phyloP scores from a whole-genome alignment of 2,329 filamentous ascomycete genomes.

The Ascochyta clinopodiicola region DNA sequence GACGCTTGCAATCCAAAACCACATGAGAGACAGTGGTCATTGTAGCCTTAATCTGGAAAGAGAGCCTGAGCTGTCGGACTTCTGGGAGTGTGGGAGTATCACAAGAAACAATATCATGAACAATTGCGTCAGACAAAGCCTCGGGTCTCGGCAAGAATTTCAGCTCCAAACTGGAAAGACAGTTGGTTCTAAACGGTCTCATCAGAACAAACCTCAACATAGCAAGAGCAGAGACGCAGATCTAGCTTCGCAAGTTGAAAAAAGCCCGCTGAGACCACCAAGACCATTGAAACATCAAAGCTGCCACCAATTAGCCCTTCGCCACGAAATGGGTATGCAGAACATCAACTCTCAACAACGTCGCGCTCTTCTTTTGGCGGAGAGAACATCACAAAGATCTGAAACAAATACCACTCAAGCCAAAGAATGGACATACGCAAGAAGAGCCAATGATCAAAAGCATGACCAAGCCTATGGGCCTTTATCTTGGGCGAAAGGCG shows the following conservation, averaged over 20 bases:
- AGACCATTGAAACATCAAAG: no score
- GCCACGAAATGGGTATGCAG: conserved; percentile 25
- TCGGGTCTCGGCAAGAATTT: no score
- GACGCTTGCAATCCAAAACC: conserved; percentile 34
- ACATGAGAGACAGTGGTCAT: conserved; percentile 46
- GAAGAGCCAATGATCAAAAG: conserved; percentile 27
- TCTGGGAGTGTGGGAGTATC: conserved; percentile 25
- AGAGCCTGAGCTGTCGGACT: conserved; percentile 43
- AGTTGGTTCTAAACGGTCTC: no score
- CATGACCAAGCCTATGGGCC: conserved; percentile 15
- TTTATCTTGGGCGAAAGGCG: conserved; percentile 12
- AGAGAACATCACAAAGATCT: conserved; percentile 29
- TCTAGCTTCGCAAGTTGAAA: no score
- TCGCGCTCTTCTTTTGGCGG: conserved; percentile 24
- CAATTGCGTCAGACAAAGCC: no score
- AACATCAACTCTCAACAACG: conserved; percentile 24
- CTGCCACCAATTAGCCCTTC: background rate
- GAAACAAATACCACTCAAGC: conserved; percentile 21
- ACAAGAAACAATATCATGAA: background rate
- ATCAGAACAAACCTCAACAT: no score
- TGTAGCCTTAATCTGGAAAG: conserved; percentile 41
- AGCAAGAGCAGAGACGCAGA: no score
- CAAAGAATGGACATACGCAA: conserved; percentile 24
- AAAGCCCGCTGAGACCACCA: no score
- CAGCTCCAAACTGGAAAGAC: no score